Evolutionary conservation across 2,329 filamentous ascomycete species (phyloP).

Genomic region (Grosmannia penicillata): DNA sequence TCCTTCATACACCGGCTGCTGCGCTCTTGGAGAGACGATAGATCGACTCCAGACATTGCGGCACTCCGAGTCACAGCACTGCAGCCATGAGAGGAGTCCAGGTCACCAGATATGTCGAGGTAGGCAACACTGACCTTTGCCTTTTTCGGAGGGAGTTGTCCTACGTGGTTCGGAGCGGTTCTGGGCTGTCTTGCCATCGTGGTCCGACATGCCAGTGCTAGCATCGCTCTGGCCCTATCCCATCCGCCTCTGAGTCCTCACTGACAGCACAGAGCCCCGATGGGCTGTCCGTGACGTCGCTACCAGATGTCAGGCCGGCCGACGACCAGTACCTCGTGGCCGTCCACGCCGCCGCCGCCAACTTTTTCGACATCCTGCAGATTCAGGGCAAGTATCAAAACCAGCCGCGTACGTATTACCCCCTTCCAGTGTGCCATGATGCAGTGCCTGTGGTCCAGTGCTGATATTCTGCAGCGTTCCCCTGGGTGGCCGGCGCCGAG

Average conservation of each 20-base stretch:
- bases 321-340: conserved; percentile 70
- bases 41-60: too few relatives aligned
- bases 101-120: conserved; percentile 20
- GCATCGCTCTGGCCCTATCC: not conserved
- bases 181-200: too few relatives aligned
- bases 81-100: conserved; percentile 20
- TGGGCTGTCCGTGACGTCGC: conserved; percentile 59
- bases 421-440: too few relatives aligned
- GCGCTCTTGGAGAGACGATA: too few relatives aligned
- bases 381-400: conserved; percentile 92
- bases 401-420: conserved; percentile 49
- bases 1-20: too few relatives aligned
- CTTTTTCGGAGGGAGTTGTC: too few relatives aligned
- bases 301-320: conserved; percentile 60
- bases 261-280: conserved; percentile 47
- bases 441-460: not conserved
- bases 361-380: conserved; percentile 96
- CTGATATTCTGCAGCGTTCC: conserved; percentile 42
- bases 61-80: not conserved
- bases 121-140: conserved; percentile 4
- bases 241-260: not conserved
- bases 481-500: conserved; percentile 77
- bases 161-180: too few relatives aligned
- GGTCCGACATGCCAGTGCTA: too few relatives aligned
- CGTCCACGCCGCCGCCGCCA: conserved; percentile 76